These are phyloP conservation scores for Ustulina deusta DNA, from an alignment of 2,329 filamentous ascomycete genomes.

Conservation along the genomic window DNA sequence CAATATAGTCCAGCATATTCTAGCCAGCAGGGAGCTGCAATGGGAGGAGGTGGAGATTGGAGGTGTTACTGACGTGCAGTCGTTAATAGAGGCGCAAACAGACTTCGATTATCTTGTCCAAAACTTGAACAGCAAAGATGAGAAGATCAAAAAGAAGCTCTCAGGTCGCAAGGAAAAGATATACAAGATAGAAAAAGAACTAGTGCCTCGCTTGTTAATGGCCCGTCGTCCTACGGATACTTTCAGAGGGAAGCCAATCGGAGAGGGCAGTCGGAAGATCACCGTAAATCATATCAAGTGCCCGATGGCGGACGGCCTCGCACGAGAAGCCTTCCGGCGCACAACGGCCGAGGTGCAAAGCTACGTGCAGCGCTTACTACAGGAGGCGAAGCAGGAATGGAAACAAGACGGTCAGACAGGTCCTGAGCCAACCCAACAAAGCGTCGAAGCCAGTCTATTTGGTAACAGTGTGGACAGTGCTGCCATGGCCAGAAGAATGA, in stretches of 20 bases:
- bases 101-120: neutral
- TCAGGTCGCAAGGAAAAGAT: neutral
- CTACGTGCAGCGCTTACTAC: neutral
- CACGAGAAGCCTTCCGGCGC: neutral
- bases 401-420: constrained; percentile 6
- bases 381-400: neutral
- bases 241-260: neutral
- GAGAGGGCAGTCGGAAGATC: neutral
- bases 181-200: neutral
- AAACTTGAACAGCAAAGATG: neutral
- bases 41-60: neutral
- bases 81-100: neutral
- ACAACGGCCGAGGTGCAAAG: neutral
- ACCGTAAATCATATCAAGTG: neutral
- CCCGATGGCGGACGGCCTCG: neutral
- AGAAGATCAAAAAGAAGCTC: neutral
- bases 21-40: neutral
- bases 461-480: constrained; percentile 6
- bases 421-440: constrained; percentile 6
- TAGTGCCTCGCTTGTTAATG: neutral
- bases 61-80: neutral
- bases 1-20: neutral
- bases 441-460: constrained; percentile 1
- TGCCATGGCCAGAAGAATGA: neutral
- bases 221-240: too few relatives aligned